Conservation (phyloP, 2,329 filamentous ascomycete species). For the Ophiosphaerella korrae region DNA sequence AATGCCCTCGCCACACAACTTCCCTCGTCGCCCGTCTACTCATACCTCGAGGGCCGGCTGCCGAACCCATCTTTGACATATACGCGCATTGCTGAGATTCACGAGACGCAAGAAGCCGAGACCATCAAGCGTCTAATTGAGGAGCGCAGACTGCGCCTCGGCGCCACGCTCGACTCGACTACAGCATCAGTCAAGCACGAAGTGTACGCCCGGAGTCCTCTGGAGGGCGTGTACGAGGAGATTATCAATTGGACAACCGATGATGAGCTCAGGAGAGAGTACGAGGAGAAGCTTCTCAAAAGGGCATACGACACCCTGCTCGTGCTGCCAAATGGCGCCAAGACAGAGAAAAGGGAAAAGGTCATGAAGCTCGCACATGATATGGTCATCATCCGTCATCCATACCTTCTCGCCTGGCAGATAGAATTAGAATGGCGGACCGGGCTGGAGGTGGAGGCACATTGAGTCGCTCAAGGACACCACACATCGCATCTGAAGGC, state of each 20-base stretch:
- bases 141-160: conserved; percentile 84
- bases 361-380: conserved; percentile 80
- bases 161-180: conserved; percentile 81
- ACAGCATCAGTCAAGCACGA: conserved; percentile 87
- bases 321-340: conserved; percentile 69
- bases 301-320: conserved; percentile 79
- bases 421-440: conserved; percentile 86
- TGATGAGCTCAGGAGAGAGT: conserved; percentile 79
- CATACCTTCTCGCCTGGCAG: conserved; percentile 88
- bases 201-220: conserved; percentile 72
- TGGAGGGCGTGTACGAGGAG: conserved; percentile 81
- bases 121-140: conserved; percentile 88
- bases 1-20: conserved; percentile 76
- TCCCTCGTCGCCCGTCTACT: conserved; percentile 80
- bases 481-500: no score
- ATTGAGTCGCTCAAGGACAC: conserved; percentile 12
- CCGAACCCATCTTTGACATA: conserved; percentile 81
- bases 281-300: conserved; percentile 87
- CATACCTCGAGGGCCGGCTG: conserved; percentile 80
- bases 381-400: conserved; percentile 96
- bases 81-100: conserved; percentile 78
- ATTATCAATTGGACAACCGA: conserved; percentile 90
- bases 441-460: conserved; percentile 37
- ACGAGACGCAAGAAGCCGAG: conserved; percentile 85
- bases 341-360: conserved; percentile 71